Base-by-base conservation (phyloP, 441 rosid species). In the Populus tomentosa region DNA sequence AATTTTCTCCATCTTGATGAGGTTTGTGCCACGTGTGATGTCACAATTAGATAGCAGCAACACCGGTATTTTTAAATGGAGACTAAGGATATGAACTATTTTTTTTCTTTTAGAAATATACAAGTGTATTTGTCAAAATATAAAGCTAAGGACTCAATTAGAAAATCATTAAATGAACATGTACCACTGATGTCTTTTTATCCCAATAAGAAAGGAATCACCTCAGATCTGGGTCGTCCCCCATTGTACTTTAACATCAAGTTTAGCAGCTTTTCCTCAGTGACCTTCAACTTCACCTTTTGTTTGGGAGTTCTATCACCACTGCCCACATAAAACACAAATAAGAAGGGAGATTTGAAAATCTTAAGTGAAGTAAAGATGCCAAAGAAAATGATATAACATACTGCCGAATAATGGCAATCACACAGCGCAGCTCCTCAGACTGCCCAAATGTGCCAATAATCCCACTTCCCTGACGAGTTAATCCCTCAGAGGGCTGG, bases 221-320 rank as follows among this genome's bases (percentile, higher is more conserved):
- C 99, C 95, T 97, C 99, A 76, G 90, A 86, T 87, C 99, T 89
- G 70, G 99, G 97, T 69, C 91, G 92, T 38, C 99, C 98, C 46
- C 99, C 99, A 83, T 97, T 97, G 88, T 97, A 97, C 82, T 97
- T 97, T 77, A 94, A 82, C 99, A 97, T 91, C 86, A 97, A 84
- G 86, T 92, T 97, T 65, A 97, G 85, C 78, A 97, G 87, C 81
- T 89, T 97, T 84, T 97, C 99, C 89, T 97, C 99, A 1, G 99
- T 95, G 78, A 97, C 99, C 86, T 90, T 95, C 90, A 97, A 85
- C 84, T 97, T 97, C 83, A 97, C 99, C 88, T 97, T 97, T 86
- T 97, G 99, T 85, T 97, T 97, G 82, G 99, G 98, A 85, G 99
- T 97, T 88, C 99, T 89, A 86, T 97, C 99, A 78, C 99, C 99